A percentile compares a stretch with the other conserved stretches of the same genome.
phyloP scores from a whole-genome alignment of 1,284 basidiomycete genomes.

The Irpex rosettiformis region DNA sequence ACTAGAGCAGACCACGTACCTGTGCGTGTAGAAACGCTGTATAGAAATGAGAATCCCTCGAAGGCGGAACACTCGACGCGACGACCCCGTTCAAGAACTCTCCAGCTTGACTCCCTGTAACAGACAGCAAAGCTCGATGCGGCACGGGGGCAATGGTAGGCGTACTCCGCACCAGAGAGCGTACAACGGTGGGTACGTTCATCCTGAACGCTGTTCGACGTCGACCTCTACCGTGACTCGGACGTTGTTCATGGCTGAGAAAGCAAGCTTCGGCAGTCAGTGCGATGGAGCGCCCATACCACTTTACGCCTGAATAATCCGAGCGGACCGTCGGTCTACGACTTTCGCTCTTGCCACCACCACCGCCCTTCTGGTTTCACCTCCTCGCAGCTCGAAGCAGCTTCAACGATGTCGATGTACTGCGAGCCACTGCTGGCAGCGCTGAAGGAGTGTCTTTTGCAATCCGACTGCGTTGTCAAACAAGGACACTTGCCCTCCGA shows the following conservation, averaged over 20 bases:
- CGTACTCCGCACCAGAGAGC: slow-evolving; percentile 42
- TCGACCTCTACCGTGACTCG: background rate
- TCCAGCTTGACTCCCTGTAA: slow-evolving; percentile 80
- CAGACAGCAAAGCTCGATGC: slow-evolving; percentile 65
- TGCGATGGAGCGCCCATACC: background rate
- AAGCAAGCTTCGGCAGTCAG: background rate
- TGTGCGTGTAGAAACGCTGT: slow-evolving; percentile 86
- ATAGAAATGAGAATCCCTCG: slow-evolving; percentile 59
- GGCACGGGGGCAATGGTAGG: slow-evolving; percentile 63
- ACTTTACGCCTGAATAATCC: background rate
- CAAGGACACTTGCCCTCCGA: slow-evolving; percentile 71
- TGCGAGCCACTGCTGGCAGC: slow-evolving; percentile 72
- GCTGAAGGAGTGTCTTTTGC: slow-evolving; percentile 76
- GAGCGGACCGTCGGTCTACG: slow-evolving; percentile 10
- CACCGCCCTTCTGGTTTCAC: slow-evolving; percentile 1
- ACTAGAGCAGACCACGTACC: slow-evolving; percentile 50
- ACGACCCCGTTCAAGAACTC: slow-evolving; percentile 90
- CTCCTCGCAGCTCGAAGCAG: background rate
- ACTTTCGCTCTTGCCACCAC: slow-evolving; percentile 11
- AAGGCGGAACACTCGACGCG: slow-evolving; percentile 53
- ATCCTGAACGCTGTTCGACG: background rate
- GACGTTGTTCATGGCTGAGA: slow-evolving; percentile 7
- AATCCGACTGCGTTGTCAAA: slow-evolving; percentile 81
- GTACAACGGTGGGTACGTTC: slow-evolving; percentile 38
- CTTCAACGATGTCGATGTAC: slow-evolving; percentile 63